phyloP scores from a whole-genome alignment of 805 yeast genomes.

The Yarrowia yakushimensis region DNA sequence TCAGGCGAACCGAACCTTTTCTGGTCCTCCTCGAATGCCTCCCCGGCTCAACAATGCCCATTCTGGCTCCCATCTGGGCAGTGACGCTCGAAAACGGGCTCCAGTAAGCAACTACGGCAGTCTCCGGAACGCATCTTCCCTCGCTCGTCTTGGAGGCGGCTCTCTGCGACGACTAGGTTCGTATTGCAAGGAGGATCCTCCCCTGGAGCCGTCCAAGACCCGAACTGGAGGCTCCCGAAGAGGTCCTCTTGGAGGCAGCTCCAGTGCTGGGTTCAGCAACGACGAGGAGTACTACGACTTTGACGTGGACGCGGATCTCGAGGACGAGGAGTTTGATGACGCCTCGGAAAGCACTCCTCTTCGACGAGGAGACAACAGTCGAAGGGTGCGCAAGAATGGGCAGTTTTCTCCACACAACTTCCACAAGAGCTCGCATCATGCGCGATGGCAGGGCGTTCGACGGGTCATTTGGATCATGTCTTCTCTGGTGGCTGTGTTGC shows the following conservation, averaged over 20 bases:
- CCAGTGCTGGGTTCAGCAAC: neutral
- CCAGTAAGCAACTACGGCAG: slow-evolving; percentile 16
- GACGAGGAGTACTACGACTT: slow-evolving; percentile 43
- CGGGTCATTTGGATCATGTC: slow-evolving; percentile 37
- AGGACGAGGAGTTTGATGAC: slow-evolving; percentile 33
- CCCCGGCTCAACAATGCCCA: slow-evolving; percentile 7
- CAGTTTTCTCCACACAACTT: slow-evolving; percentile 50
- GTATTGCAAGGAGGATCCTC: slow-evolving; percentile 10
- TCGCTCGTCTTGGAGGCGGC: slow-evolving; percentile 14
- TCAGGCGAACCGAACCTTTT: slow-evolving; percentile 11
- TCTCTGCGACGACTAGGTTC: slow-evolving; percentile 19
- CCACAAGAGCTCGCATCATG: slow-evolving; percentile 28
- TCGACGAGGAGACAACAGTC: slow-evolving; percentile 30
- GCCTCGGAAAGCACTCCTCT: slow-evolving; percentile 40
- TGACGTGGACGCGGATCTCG: slow-evolving; percentile 48
- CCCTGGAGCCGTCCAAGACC: slow-evolving; percentile 5
- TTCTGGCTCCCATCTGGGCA: slow-evolving; percentile 1
- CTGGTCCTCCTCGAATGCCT: slow-evolving; percentile 8
- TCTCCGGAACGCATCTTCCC: slow-evolving; percentile 7
- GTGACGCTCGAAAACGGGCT: neutral
- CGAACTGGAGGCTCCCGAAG: neutral
- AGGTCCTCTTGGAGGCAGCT: neutral
- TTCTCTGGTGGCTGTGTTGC: slow-evolving; percentile 33
- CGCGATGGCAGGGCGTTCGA: slow-evolving; percentile 32
- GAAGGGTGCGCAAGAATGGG: slow-evolving; percentile 31